Percentiles rank a stretch among this genome's conserved stretches.
Evolutionary conservation across 306 rosid species (phyloP).

Genomic region (Cicer bijugum): DNA sequence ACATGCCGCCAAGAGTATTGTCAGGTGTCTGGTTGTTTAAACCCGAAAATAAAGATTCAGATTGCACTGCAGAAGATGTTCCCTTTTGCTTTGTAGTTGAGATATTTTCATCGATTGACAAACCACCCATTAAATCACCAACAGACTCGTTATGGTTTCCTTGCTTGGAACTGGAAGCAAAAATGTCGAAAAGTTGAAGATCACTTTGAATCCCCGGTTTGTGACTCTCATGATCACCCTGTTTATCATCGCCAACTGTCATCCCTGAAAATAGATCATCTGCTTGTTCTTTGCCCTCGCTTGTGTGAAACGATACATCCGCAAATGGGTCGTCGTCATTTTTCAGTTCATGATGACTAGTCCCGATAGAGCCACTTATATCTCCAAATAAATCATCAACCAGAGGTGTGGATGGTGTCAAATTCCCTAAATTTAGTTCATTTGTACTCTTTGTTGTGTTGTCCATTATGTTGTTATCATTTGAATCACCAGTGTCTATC

Average conservation of each 20-base stretch:
- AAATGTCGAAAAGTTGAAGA: conserved; percentile 69
- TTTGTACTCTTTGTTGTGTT: conserved; percentile 47
- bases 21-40: conserved; percentile 52
- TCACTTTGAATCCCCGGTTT: conserved; percentile 51
- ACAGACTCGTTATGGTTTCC: conserved; percentile 55
- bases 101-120: conserved; percentile 63
- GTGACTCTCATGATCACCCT: conserved; percentile 45
- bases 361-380: conserved; percentile 49
- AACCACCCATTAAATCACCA: conserved; percentile 66
- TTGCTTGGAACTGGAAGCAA: conserved; percentile 63
- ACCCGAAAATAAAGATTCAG: conserved; percentile 63
- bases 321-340: conserved; percentile 89
- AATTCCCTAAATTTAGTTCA: conserved; percentile 54
- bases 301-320: conserved; percentile 83
- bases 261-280: conserved; percentile 89
- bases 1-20: conserved; percentile 55
- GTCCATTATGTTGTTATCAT: conserved; percentile 46
- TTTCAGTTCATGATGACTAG: conserved; percentile 55
- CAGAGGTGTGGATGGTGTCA: conserved; percentile 57
- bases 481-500: conserved; percentile 81
- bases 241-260: conserved; percentile 66
- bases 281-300: conserved; percentile 59
- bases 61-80: conserved; percentile 48
- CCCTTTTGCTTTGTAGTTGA: conserved; percentile 58
- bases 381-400: conserved; percentile 93